Evolutionary conservation across 805 yeast species (phyloP), one percentile per base, ranked within the genome.

Genomic region (Wickerhamomyces sydowiorum): DNA sequence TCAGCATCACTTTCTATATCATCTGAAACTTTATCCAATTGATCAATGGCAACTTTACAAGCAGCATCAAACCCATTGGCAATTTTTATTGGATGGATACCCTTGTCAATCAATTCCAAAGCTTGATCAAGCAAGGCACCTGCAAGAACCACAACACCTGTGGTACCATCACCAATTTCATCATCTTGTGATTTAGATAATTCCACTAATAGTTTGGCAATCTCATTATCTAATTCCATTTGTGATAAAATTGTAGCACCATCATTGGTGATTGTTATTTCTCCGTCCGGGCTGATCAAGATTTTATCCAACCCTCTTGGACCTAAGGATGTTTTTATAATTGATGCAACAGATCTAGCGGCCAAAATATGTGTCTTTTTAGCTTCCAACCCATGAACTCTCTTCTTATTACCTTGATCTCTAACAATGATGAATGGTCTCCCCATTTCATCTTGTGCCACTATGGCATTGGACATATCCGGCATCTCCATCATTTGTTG

Each of bases 381-480:
- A 47, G 97, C 89, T 62, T 93, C 88, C 35, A 78, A 64, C 22
- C 95, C 95, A 52, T 83, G 89, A 9, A 76, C 71, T 61, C 90
- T 73, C 52, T 74, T 69, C 60, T 77, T 77, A 46, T 66, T 67
- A 23, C 80, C 82, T 57, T 77, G 82, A 58, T 93, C 99, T 62
- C 93, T 80, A 41, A 93, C 99, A 61, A 93, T 93, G 60, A 93
- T 91, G 62, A 93, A 88, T 18, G 99, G 99, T 66, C 99, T 82
- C 18, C 99, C 99, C 90, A 86, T 87, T 66, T 93, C 99, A 64
- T 93, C 99, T 66, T 91, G 99, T 4, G 99, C 98, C 71, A 93
- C 88, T 56, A 93, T 89, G 66, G 99, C 99, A 59, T 95, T 93
- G 53, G 98, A 90, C 76, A 93, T 72, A 64, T 93, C 99, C 32